These are phyloP conservation scores for Tetradesmus obliquus DNA, from an alignment of 139 green algal genomes.

Conservation along the genomic window DNA sequence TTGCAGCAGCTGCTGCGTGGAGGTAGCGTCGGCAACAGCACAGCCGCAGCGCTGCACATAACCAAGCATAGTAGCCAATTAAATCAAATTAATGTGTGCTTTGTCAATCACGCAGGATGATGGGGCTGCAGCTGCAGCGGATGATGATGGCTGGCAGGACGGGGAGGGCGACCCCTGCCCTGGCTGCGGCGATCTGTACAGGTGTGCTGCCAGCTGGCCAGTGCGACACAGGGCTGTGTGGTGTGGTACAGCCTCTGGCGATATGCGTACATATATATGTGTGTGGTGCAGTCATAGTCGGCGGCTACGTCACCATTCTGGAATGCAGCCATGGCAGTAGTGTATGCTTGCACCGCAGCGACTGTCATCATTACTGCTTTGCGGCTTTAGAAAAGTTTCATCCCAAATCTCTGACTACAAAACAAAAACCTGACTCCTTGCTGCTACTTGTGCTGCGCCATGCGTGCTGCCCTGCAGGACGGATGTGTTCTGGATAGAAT, in stretches of 20 bases:
- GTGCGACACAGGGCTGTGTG: not conserved
- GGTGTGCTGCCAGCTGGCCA: conserved; percentile 13
- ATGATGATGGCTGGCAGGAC: conserved; percentile 65
- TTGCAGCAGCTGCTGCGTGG: too few species aligned
- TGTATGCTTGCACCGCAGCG: not conserved
- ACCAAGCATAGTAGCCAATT: not conserved
- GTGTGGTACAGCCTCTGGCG: not conserved
- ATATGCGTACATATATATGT: not conserved
- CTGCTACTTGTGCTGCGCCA: not conserved
- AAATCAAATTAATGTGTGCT: not conserved
- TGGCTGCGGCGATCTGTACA: conserved; percentile 73
- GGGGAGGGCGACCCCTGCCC: conserved; percentile 86
- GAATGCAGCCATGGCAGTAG: too few species aligned
- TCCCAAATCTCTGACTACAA: not conserved
- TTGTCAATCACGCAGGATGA: conserved; percentile 13
- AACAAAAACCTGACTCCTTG: not conserved
- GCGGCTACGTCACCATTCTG: too few species aligned
- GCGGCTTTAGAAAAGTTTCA: too few species aligned
- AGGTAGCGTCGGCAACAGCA: too few species aligned
- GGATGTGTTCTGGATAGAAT: conserved; percentile 87
- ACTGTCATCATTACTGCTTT: not conserved
- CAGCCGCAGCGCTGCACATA: too few species aligned
- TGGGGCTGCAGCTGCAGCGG: conserved; percentile 47
- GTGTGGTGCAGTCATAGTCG: too few species aligned
- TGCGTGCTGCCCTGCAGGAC: conserved; percentile 51